These are phyloP conservation scores for Camellia oleifera DNA, from an alignment of 179 eudicot genomes.

Conservation along the genomic window DNA sequence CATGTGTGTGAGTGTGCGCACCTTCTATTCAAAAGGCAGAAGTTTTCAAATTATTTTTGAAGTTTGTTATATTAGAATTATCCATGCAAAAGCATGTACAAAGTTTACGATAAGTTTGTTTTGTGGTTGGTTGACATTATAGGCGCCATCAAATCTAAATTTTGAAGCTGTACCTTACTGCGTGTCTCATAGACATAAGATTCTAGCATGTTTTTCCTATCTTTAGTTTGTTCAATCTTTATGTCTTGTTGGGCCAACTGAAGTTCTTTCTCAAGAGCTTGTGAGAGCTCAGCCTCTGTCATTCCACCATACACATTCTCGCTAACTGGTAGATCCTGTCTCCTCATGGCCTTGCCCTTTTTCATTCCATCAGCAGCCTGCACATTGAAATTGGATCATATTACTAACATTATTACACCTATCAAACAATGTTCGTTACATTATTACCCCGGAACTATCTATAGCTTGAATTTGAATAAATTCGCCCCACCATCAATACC, in stretches of 20 bases:
- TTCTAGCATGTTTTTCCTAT: conserved; percentile 78
- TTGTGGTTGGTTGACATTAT: not conserved
- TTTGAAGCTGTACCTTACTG: conserved; percentile 57
- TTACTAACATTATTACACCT: not conserved
- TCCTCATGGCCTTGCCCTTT: conserved; percentile 33
- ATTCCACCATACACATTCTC: conserved; percentile 54
- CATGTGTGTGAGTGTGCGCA: not conserved
- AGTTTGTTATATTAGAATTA: not conserved
- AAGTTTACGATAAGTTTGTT: not conserved
- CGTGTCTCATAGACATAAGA: conserved; percentile 92
- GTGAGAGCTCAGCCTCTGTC: conserved; percentile 39
- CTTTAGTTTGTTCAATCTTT: conserved; percentile 80
- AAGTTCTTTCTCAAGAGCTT: conserved; percentile 67
- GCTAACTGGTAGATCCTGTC: conserved; percentile 41
- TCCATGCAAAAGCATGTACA: not conserved
- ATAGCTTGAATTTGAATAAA: not conserved
- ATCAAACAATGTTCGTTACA: not conserved
- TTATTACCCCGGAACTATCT: not conserved
- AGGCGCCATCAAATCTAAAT: not conserved
- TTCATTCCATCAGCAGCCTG: conserved; percentile 44
- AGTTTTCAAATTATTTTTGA: not conserved
- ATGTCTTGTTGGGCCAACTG: conserved; percentile 69
- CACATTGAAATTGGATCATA: conserved; percentile 7
- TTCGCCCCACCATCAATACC: not conserved
- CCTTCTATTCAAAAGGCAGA: not conserved